phyloP scores from a whole-genome alignment of 805 yeast species.

The Candida anglica region DNA sequence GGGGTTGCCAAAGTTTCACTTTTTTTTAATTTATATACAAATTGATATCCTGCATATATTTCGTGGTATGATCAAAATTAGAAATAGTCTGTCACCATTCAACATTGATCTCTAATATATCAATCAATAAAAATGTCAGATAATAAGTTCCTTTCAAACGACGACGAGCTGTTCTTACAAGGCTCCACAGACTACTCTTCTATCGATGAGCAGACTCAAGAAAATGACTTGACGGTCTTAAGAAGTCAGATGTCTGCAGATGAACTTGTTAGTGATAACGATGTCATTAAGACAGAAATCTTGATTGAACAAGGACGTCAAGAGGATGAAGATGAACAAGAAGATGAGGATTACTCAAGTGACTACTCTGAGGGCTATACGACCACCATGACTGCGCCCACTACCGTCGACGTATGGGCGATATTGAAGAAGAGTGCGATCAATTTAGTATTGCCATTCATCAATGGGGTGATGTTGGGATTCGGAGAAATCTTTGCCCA shows the following conservation, averaged over 20 bases:
- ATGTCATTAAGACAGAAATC: constrained; percentile 21
- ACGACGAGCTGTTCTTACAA: too few species aligned
- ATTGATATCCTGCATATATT: too few species aligned
- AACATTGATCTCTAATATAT: too few species aligned
- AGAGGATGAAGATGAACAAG: constrained; percentile 12
- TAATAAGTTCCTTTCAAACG: too few species aligned
- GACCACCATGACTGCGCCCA: too few species aligned
- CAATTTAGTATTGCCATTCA: constrained; percentile 78
- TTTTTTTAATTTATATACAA: too few species aligned
- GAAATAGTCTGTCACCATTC: too few species aligned
- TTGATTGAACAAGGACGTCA: constrained; percentile 17
- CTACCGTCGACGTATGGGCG: constrained; percentile 28
- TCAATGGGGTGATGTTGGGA: constrained; percentile 93
- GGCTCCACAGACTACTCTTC: too few species aligned
- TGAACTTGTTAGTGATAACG: constrained; percentile 23
- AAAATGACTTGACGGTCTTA: constrained; percentile 18
- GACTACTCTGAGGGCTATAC: neutral
- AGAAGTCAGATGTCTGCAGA: constrained; percentile 26
- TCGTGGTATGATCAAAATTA: too few species aligned
- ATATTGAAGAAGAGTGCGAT: constrained; percentile 54
- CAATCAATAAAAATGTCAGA: too few species aligned
- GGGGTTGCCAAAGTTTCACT: too few species aligned
- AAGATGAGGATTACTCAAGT: constrained; percentile 4
- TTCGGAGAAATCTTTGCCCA: constrained; percentile 95
- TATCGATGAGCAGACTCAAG: too few species aligned